Conservation (phyloP, 1,139 yeast species). For the Candida neerlandica region DNA sequence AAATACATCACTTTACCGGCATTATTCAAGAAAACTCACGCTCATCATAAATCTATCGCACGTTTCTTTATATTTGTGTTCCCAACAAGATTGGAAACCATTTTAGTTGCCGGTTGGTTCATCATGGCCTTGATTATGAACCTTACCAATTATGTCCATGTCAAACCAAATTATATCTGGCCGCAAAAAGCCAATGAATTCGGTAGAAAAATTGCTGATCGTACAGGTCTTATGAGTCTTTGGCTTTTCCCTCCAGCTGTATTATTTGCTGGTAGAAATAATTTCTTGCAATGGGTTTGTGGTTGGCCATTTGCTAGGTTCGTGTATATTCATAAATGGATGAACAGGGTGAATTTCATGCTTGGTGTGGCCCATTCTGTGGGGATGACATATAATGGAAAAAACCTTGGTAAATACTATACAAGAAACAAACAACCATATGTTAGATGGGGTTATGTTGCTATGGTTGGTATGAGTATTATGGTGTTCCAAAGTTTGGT, state of each 20-base stretch:
- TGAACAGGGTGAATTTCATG: slow-evolving; percentile 51
- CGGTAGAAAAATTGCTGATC: slow-evolving; percentile 59
- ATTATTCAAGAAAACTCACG: slow-evolving; percentile 42
- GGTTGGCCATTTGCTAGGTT: slow-evolving; percentile 70
- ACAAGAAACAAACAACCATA: slow-evolving; percentile 40
- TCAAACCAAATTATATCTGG: slow-evolving; percentile 39
- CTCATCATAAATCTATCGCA: slow-evolving; percentile 34
- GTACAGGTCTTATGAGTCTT: slow-evolving; percentile 56
- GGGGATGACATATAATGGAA: slow-evolving; percentile 45
- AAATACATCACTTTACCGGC: slow-evolving; percentile 52
- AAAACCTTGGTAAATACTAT: slow-evolving; percentile 34
- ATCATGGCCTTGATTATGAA: slow-evolving; percentile 51
- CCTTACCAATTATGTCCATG: slow-evolving; percentile 42
- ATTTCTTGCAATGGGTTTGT: slow-evolving; percentile 61
- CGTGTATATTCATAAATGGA: slow-evolving; percentile 66
- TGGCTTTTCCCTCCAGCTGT: slow-evolving; percentile 54
- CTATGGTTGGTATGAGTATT: slow-evolving; percentile 39
- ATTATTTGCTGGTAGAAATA: slow-evolving; percentile 68
- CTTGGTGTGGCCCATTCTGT: slow-evolving; percentile 54
- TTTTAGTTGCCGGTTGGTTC: slow-evolving; percentile 52
- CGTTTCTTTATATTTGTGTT: slow-evolving; percentile 37
- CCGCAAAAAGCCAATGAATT: slow-evolving; percentile 36
- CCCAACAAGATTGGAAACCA: slow-evolving; percentile 68
- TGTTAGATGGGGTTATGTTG: slow-evolving; percentile 59
- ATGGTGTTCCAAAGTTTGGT: slow-evolving; percentile 52